Conservation (phyloP, 805 yeast species). For the Candida gorgasii region DNA sequence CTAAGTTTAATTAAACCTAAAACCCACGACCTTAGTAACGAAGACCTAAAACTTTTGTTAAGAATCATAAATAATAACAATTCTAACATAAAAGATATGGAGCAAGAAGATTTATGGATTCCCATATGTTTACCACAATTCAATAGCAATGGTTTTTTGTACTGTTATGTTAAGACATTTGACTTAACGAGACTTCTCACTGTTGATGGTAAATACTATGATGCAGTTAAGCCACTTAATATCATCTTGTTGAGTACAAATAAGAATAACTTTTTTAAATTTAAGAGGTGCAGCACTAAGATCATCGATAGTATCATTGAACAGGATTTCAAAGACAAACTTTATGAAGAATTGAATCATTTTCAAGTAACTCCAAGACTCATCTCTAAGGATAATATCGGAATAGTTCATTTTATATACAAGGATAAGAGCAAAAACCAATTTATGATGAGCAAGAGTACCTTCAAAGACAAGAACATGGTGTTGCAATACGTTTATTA, state of each 20-base stretch:
- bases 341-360: constrained; percentile 25
- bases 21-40: constrained; percentile 75
- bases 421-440: constrained; percentile 72
- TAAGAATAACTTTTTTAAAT: constrained; percentile 74
- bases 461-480: constrained; percentile 22
- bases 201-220: constrained; percentile 14
- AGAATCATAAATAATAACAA: constrained; percentile 57
- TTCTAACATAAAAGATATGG: constrained; percentile 13
- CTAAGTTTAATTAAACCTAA: constrained; percentile 74
- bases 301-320: constrained; percentile 41
- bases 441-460: constrained; percentile 44
- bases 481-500: constrained; percentile 39
- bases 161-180: constrained; percentile 64
- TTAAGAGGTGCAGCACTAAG: constrained; percentile 59
- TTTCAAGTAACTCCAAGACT: background rate
- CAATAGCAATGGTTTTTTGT: constrained; percentile 83
- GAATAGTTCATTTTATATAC: constrained; percentile 69
- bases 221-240: constrained; percentile 26
- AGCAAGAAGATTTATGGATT: constrained; percentile 78
- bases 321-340: constrained; percentile 20
- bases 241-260: constrained; percentile 62
- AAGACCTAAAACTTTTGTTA: constrained; percentile 75
- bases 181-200: constrained; percentile 20
- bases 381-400: constrained; percentile 6
- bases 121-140: constrained; percentile 92